Percentiles rank a stretch among this genome's conserved stretches.
Conservation (phyloP, 441 rosid genomes). For the Sinapis alba region DNA sequence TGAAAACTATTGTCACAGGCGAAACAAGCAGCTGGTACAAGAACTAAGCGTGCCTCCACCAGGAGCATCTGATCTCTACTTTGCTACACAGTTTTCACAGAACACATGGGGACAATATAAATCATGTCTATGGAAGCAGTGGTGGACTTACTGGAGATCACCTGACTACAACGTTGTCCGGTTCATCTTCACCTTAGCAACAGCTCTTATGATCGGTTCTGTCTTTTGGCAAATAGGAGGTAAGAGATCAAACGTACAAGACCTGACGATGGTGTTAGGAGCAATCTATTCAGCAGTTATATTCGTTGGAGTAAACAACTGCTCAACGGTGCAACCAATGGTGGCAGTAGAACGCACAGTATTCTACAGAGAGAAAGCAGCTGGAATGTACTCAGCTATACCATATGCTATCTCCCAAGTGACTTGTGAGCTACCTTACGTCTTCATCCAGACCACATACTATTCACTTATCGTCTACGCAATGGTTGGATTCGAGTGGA, state of each 20-base stretch:
- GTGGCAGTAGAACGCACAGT: constrained; percentile 64
- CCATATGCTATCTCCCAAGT: constrained; percentile 76
- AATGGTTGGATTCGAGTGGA: constrained; percentile 53
- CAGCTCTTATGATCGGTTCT: constrained; percentile 56
- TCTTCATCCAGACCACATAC: constrained; percentile 46
- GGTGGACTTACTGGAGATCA: constrained; percentile 77
- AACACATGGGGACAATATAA: constrained; percentile 48
- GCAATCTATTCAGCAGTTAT: constrained; percentile 70
- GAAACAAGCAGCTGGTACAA: constrained; percentile 37
- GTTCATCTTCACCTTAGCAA: constrained; percentile 38
- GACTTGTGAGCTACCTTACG: constrained; percentile 53
- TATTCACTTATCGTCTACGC: constrained; percentile 52
- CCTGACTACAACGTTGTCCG: constrained; percentile 66
- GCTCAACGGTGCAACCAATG: constrained; percentile 62
- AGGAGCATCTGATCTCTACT: constrained; percentile 49
- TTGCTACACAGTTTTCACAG: constrained; percentile 47
- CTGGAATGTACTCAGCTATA: constrained; percentile 74
- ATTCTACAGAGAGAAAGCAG: constrained; percentile 76
- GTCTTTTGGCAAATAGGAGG: constrained; percentile 67
- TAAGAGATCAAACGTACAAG: constrained; percentile 53
- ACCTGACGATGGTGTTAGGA: constrained; percentile 67
- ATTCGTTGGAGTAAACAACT: constrained; percentile 69
- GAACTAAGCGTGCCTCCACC: constrained; percentile 43
- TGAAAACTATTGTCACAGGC: constrained; percentile 20
- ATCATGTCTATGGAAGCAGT: constrained; percentile 63